Conservation (phyloP, 2,329 filamentous ascomycete species). For the Chrysoporthe cubensis region DNA sequence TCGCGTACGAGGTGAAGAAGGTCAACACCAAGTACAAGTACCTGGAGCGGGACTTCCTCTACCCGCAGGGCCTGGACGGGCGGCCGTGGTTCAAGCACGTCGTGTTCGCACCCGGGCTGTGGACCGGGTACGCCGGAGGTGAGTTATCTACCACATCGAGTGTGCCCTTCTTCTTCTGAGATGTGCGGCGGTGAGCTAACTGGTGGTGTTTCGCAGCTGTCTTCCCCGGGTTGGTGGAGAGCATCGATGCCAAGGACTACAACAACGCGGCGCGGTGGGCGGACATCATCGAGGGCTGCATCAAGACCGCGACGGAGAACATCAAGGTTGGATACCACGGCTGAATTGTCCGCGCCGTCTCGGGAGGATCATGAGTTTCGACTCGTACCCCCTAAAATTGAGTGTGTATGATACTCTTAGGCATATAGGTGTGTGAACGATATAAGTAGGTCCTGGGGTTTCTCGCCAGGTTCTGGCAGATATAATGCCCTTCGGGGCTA, state of each 20-base stretch:
- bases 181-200: not conserved
- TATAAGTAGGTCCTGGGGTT: no score
- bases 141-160: conserved; percentile 35
- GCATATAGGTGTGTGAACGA: no score
- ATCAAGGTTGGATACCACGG: conserved; percentile 29
- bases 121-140: conserved; percentile 88
- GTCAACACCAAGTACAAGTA: conserved; percentile 84
- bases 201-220: conserved; percentile 47
- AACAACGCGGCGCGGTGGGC: conserved; percentile 62
- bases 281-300: conserved; percentile 57
- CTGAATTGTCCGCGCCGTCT: not conserved
- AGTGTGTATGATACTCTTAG: no score
- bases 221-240: conserved; percentile 65
- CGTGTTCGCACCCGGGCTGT: conserved; percentile 86
- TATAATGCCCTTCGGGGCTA: no score
- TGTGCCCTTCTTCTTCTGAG: no score
- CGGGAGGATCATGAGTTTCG: not conserved
- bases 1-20: conserved; percentile 65
- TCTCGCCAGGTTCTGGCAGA: no score
- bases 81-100: conserved; percentile 93
- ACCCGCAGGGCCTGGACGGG: conserved; percentile 74
- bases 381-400: no score
- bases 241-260: conserved; percentile 63
- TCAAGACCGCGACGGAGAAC: conserved; percentile 37
- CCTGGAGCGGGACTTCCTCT: conserved; percentile 80